phyloP scores from a whole-genome alignment of 805 yeast species.

The Nakazawaea laoshanensis region DNA sequence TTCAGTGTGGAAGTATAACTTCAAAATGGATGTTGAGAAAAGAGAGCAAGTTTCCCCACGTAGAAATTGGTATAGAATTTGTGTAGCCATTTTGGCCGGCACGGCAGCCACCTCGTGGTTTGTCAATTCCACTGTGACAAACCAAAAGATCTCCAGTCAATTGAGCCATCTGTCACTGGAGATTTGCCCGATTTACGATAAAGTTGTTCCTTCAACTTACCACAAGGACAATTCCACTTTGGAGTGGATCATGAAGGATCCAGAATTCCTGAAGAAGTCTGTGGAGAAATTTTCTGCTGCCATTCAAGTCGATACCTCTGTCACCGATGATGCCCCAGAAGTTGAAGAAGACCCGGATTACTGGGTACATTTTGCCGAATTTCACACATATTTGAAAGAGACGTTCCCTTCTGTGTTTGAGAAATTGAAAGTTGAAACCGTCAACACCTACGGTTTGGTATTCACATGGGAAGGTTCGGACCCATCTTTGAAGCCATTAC shows the following conservation, averaged over 20 bases:
- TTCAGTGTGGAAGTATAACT: too few species aligned
- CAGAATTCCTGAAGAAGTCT: slow-evolving; percentile 24
- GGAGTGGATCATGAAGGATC: slow-evolving; percentile 16
- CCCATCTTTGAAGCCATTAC: slow-evolving; percentile 44
- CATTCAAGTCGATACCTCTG: slow-evolving; percentile 53
- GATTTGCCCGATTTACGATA: slow-evolving; percentile 6
- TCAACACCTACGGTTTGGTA: slow-evolving; percentile 58
- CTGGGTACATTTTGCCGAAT: slow-evolving; percentile 37
- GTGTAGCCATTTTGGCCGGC: too few species aligned
- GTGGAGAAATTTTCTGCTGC: slow-evolving; percentile 42
- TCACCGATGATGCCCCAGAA: slow-evolving; percentile 36
- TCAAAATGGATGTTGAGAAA: too few species aligned
- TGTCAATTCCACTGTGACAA: too few species aligned
- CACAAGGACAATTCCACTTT: slow-evolving; percentile 5
- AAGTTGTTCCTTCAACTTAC: slow-evolving; percentile 3
- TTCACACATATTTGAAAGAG: slow-evolving; percentile 44
- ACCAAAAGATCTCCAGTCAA: too few species aligned
- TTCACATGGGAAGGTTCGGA: slow-evolving; percentile 55
- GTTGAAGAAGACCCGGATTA: slow-evolving; percentile 41
- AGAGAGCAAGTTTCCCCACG: too few species aligned
- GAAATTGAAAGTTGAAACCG: slow-evolving; percentile 38
- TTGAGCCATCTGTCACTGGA: too few species aligned
- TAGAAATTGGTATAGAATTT: too few species aligned
- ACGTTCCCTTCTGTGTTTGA: slow-evolving; percentile 48
- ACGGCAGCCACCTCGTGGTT: too few species aligned